Base-by-base conservation (phyloP, 495 filamentous ascomycete species). In the Penicillium flavigenum region DNA sequence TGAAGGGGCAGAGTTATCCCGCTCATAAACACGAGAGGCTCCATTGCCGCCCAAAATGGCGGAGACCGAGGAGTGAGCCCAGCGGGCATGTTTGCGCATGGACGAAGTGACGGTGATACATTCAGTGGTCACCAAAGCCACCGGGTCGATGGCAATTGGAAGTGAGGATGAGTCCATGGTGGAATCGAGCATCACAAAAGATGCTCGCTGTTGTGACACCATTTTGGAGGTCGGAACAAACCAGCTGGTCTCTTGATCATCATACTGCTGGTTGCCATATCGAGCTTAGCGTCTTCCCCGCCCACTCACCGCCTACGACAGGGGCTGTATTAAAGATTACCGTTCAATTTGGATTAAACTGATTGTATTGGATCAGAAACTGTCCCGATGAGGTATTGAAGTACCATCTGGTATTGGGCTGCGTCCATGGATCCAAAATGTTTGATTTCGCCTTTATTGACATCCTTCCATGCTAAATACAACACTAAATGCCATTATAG, bases 51-150 rank as follows among this genome's bases (percentile, higher is more conserved):
- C 93, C 31, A 99, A 81, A 61, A 99, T 99, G 51, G 92, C 91
- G 52, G 95, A 89, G 51, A 99, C 95, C 20, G 92, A 96, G 43
- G 92, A 96, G 72, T 98, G 93, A 44, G 91, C 90, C 86, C 92
- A 98, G 58, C 95, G 86, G 59, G 90, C 87, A 83, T 96, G 88
- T 77, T 99, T 99, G 64, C 95, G 91, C 88, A 99, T 96, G 27
- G 92, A 92, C 63, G 92, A 96, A 26, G 94, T 97, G 72, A 99
- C 92, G 38, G 91, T 88, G 71, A 99, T 98, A 71, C 95, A 99
- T 88, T 99, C 94, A 75, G 95, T 96, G 27, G 93, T 95, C 64
- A 99, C 92, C 58, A 99, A 75, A 43, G 95, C 92, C 53, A 97
- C 90, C 3, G 94, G 92, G 59, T 98, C 90, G 47, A 98, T 88